Percentiles rank a stretch among this genome's conserved stretches.
phyloP scores from a whole-genome alignment of 208 protist genomes.

The Endotrypanum monterogeii region DNA sequence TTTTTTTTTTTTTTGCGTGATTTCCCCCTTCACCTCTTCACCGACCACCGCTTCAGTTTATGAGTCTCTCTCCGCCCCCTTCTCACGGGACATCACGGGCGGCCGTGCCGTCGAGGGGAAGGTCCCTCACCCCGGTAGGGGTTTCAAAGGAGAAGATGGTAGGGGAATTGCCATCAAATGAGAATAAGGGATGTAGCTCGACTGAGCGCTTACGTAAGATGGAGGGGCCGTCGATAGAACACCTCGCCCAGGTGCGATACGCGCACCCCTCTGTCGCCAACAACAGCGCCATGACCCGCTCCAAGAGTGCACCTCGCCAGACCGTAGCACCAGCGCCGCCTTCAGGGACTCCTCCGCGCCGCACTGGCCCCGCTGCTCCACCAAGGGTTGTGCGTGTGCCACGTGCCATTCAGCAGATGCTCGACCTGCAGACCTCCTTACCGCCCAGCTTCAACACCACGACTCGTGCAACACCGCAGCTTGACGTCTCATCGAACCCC shows the following conservation, averaged over 20 bases:
- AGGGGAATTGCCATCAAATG: constrained; percentile 8
- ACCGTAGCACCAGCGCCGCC: neutral
- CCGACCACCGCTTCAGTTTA: neutral
- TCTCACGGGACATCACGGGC: neutral
- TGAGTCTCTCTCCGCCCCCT: neutral
- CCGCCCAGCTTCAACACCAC: neutral
- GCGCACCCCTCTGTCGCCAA: neutral
- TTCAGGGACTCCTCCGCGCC: constrained; percentile 1
- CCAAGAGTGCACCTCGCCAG: neutral
- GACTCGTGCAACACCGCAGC: neutral
- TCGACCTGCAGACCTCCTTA: neutral
- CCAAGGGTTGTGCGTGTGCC: constrained; percentile 21
- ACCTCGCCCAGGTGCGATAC: constrained; percentile 54
- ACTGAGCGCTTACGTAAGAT: constrained; percentile 77
- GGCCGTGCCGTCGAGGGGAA: neutral
- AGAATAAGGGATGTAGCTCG: constrained; percentile 53
- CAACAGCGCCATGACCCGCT: neutral
- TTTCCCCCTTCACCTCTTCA: neutral
- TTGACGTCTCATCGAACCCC: constrained; percentile 4
- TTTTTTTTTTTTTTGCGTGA: neutral
- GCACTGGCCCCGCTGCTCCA: constrained; percentile 8
- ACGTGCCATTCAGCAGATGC: constrained; percentile 12
- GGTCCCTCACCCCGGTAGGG: neutral
- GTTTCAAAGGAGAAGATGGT: neutral
- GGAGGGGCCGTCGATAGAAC: constrained; percentile 59